Evolutionary conservation across 169 alveolate species (phyloP).

Genomic region (Plasmodium ovale): DNA sequence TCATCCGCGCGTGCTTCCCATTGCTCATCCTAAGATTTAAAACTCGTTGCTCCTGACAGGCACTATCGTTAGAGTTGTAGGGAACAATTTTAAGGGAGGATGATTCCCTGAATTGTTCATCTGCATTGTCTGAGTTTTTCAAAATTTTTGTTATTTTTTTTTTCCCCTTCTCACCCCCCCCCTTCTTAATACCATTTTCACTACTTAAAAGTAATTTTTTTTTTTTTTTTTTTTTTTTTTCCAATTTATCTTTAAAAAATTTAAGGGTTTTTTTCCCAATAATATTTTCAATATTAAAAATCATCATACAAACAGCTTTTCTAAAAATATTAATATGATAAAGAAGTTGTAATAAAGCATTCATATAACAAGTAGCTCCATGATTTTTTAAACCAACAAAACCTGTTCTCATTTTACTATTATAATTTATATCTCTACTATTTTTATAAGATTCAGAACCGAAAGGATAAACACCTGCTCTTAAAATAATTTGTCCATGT

Average conservation of each 20-base stretch:
- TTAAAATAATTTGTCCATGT: conserved; percentile 82
- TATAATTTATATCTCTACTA: conserved; percentile 78
- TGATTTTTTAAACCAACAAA: conserved; percentile 96
- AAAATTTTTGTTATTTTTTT: not conserved
- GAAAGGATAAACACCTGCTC: conserved; percentile 86
- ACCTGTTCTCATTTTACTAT: conserved; percentile 91
- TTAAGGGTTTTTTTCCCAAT: conserved; percentile 75
- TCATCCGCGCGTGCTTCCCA: too few species aligned
- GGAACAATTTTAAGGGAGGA: conserved; percentile 13
- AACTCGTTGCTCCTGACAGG: too few species aligned
- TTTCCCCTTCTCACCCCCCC: not conserved
- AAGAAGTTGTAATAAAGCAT: conserved; percentile 96
- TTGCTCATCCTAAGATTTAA: too few species aligned
- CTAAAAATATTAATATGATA: conserved; percentile 97
- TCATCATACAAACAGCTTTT: conserved; percentile 91
- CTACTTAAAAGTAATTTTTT: not conserved
- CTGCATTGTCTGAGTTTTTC: conserved; percentile 5
- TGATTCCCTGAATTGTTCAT: not conserved
- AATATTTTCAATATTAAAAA: conserved; percentile 80
- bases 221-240: conserved; percentile 15
- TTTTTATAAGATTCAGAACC: conserved; percentile 86
- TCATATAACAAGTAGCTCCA: conserved; percentile 99
- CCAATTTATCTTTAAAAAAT: conserved; percentile 72
- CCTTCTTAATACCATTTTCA: conserved; percentile 16
- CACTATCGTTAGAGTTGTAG: not conserved